Conservation (phyloP, 2,329 filamentous ascomycete species). For the Didymellaceae sp. region DNA sequence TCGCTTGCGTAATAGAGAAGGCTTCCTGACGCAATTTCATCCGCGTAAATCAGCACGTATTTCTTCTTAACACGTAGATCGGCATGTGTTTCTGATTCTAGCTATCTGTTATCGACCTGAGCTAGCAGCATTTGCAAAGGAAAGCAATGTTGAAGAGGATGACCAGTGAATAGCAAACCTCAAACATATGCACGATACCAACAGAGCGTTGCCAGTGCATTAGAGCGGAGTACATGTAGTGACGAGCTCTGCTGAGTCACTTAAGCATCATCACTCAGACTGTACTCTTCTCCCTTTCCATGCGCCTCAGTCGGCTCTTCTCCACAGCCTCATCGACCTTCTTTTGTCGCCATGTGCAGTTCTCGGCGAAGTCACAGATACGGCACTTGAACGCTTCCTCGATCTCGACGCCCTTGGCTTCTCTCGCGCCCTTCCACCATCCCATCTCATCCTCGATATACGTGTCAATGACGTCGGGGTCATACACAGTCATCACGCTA, state of each 20-base stretch:
- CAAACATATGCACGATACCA: too few species aligned
- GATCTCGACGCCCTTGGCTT: conserved; percentile 75
- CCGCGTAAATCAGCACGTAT: too few species aligned
- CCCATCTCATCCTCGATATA: conserved; percentile 74
- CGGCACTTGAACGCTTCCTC: conserved; percentile 90
- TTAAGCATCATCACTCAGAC: conserved; percentile 20
- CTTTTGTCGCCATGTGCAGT: conserved; percentile 76
- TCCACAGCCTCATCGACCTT: conserved; percentile 68
- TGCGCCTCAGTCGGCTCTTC: conserved; percentile 39
- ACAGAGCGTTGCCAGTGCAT: background rate
- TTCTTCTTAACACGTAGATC: too few species aligned
- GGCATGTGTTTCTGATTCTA: too few species aligned
- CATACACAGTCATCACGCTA: conserved; percentile 69
- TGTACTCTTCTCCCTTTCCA: conserved; percentile 32
- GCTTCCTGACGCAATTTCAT: too few species aligned
- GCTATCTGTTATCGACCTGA: too few species aligned
- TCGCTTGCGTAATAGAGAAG: too few species aligned
- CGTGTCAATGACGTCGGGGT: conserved; percentile 65
- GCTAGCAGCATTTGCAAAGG: too few species aligned
- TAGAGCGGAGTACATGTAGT: background rate
- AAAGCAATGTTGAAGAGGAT: too few species aligned
- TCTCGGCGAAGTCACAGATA: conserved; percentile 80
- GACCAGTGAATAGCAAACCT: too few species aligned
- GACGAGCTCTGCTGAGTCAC: background rate
- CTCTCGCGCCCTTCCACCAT: conserved; percentile 86